phyloP scores from a whole-genome alignment of 2,329 filamentous ascomycete genomes.

The Pyrenophora graminea region DNA sequence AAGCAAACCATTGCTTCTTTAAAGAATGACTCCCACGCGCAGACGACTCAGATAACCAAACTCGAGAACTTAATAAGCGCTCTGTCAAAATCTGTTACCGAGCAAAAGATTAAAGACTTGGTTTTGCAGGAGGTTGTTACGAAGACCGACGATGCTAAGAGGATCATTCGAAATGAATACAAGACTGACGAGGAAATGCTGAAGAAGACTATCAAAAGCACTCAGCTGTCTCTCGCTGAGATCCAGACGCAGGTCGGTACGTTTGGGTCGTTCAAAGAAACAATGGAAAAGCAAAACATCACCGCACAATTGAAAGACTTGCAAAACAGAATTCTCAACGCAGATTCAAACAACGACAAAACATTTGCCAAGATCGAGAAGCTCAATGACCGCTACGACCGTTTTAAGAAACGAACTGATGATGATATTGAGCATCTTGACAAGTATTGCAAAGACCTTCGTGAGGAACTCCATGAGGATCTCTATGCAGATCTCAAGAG shows the following conservation, averaged over 20 bases:
- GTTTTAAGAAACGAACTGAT: neutral
- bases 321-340: neutral
- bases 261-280: neutral
- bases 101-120: neutral
- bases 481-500: too few species aligned
- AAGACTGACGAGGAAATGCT: neutral
- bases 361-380: neutral
- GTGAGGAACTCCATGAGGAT: too few species aligned
- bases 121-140: neutral
- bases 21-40: neutral
- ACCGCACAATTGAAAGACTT: conserved; percentile 2
- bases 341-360: neutral
- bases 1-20: too few species aligned
- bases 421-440: neutral
- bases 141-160: neutral
- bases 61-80: conserved; percentile 2
- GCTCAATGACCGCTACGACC: neutral
- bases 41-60: neutral
- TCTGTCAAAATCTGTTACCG: neutral
- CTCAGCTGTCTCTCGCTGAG: neutral
- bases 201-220: neutral
- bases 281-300: neutral
- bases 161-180: neutral
- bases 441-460: too few species aligned
- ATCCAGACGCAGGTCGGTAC: neutral